Evolutionary conservation across 805 yeast species (phyloP), one percentile per base, ranked within the genome.

Genomic region (Metschnikowia arizonensis): DNA sequence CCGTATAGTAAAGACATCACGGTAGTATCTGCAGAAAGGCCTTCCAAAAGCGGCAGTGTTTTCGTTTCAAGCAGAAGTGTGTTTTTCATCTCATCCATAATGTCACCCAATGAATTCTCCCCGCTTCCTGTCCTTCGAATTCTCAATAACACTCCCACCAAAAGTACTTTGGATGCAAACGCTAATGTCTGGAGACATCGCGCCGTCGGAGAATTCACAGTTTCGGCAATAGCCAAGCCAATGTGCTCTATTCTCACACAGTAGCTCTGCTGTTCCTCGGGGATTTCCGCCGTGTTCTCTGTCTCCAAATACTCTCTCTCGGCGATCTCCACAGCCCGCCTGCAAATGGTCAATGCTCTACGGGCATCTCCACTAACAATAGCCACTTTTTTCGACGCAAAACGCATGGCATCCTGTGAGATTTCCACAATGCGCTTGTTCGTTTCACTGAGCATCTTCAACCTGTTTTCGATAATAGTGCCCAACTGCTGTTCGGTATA

Each of bases 291-390:
- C 8, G 54, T 50, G 21, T 44, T 38, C 11, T 42, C 46, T 28
- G 66, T 63, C 31, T 60, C 56, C 58, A 73, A 56, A 56, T 73
- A 78, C 48, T 82, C 85, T 28, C 65, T 58, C 57, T 88, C 95
- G 0, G 96, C 96, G 25, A 90, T 72, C 59, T 88, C 97, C 6
- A 90, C 84, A 0, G 97, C 97, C 46, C 97, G 70, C 31, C 90
- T 76, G 58, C 97, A 85, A 19, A 93, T 85, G 46, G 85, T 85
- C 45, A 93, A 69, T 0, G 96, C 97, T 48, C 98, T 72, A 57
- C 99, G 74, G 1, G 97, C 99, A 70, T 93, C 99, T 47, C 99
- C 99, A 61, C 95, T 86, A 2, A 93, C 97, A 65, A 93, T 81
- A 4, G 98, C 96, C 35, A 93, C 95, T 62, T 89, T 90, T 64